Evolutionary conservation across 345 rosid genomes (phyloP).

Genomic region (Brassica rapa): DNA sequence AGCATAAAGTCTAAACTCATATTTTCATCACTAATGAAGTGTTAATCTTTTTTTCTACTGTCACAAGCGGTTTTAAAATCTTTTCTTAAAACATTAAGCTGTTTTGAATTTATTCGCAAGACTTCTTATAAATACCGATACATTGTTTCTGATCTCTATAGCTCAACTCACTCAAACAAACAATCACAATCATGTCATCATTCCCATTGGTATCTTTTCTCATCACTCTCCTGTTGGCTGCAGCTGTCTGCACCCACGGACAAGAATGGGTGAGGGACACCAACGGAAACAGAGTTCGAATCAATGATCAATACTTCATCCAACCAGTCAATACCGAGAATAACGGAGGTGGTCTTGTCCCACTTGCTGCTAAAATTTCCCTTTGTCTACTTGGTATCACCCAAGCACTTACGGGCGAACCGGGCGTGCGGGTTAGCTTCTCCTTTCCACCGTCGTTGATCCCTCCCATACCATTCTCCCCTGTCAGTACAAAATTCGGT

Average conservation of each 20-base stretch:
- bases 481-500: background rate
- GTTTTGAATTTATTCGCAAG: background rate
- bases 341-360: constrained; percentile 25
- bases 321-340: background rate
- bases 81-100: too few species aligned
- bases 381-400: constrained; percentile 21
- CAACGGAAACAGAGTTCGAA: background rate
- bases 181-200: constrained; percentile 4
- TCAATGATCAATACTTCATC: constrained; percentile 10
- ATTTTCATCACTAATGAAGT: too few species aligned
- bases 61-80: too few species aligned
- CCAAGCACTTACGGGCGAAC: background rate
- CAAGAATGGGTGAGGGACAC: constrained; percentile 1
- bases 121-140: background rate
- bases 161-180: background rate
- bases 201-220: constrained; percentile 12
- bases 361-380: background rate
- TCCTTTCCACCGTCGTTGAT: background rate
- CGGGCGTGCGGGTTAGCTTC: constrained; percentile 20
- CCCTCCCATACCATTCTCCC: background rate
- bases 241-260: constrained; percentile 1
- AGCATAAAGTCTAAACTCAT: too few species aligned
- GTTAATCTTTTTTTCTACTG: too few species aligned
- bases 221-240: constrained; percentile 12
- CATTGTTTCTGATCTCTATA: constrained; percentile 3